Conservation (phyloP, 140 eudicot genomes). For the Ambrosia hybrid region DNA sequence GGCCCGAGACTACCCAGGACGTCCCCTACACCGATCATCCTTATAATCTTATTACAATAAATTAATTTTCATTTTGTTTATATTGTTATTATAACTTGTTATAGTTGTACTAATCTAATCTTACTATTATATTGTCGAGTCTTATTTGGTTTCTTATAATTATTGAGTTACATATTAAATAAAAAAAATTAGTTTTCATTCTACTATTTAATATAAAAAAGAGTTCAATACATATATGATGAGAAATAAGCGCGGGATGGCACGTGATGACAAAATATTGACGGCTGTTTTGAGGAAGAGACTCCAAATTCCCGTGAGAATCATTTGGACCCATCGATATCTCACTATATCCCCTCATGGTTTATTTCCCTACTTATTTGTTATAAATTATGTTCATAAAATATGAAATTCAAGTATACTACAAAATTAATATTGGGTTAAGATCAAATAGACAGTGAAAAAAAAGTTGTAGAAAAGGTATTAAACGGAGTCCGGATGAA, state of each 20-base stretch:
- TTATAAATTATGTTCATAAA: neutral
- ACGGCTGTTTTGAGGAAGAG: slow-evolving; percentile 76
- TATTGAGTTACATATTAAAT: neutral
- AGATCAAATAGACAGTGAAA: too few relatives aligned
- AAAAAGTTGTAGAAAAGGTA: too few relatives aligned
- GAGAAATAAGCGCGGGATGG: slow-evolving; percentile 35
- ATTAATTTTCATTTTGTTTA: neutral
- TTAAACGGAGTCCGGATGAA: too few relatives aligned
- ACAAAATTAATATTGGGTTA: neutral
- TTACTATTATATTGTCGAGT: neutral
- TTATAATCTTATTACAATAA: neutral
- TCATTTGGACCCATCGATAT: slow-evolving; percentile 79
- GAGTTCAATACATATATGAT: neutral
- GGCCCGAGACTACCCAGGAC: too few relatives aligned
- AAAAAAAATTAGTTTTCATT: neutral
- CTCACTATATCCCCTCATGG: slow-evolving; percentile 39
- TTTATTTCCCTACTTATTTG: slow-evolving; percentile 23
- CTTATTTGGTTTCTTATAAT: neutral
- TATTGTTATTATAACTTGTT: neutral
- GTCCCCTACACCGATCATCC: too few relatives aligned
- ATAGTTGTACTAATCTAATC: neutral
- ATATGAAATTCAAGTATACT: neutral
- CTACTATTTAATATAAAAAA: neutral
- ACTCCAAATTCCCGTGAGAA: slow-evolving; percentile 97
- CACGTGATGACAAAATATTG: slow-evolving; percentile 83